These are phyloP conservation scores for Tuctoria greenei DNA, from an alignment of 176 grass and related monocot genomes.

Conservation along the genomic window DNA sequence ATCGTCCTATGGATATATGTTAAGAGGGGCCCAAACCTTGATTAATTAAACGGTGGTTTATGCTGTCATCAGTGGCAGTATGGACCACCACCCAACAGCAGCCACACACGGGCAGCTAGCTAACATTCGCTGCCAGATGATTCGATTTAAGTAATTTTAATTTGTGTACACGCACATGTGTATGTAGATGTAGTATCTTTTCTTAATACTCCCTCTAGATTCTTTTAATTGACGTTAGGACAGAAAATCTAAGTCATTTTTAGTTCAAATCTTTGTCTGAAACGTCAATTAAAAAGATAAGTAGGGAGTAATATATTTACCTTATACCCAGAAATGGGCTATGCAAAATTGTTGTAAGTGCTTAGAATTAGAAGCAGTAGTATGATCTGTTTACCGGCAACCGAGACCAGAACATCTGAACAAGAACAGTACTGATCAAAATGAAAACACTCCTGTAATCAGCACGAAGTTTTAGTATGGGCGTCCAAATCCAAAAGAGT, in stretches of 20 bases:
- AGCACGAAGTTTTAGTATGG: not conserved
- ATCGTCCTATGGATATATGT: not conserved
- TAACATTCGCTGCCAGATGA: conserved; percentile 16
- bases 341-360: not conserved
- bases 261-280: no score
- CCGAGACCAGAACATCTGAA: not conserved
- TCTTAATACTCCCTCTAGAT: no score
- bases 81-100: conserved; percentile 37
- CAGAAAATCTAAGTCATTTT: no score
- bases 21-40: conserved; percentile 23
- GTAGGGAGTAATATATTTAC: no score
- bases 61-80: conserved; percentile 43
- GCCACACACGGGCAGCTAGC: conserved; percentile 40
- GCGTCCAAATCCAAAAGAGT: conserved; percentile 21
- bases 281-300: no score
- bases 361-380: not conserved
- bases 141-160: not conserved
- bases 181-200: no score
- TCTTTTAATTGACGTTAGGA: no score
- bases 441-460: not conserved
- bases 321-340: not conserved
- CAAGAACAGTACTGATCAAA: not conserved
- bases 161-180: not conserved
- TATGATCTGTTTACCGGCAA: not conserved
- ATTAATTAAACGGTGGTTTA: conserved; percentile 45